Evolutionary conservation across 352 stramenopile species (phyloP), one percentile per base, ranked within the genome.

Genomic region (Peronospora farinosa): DNA sequence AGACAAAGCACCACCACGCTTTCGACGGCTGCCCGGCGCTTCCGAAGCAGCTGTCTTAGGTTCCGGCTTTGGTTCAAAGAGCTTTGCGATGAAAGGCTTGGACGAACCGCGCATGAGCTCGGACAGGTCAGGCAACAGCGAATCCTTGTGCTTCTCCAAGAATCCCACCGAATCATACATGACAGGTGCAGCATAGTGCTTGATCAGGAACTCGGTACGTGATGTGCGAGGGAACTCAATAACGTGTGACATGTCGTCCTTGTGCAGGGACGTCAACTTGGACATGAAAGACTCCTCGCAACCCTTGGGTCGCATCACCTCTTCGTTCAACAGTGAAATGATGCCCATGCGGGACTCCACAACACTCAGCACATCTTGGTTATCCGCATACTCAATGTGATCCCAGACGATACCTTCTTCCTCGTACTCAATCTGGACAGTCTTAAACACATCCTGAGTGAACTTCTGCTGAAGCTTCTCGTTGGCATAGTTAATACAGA

Each of bases 91-190:
- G 33, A 88, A 90, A 11, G 71, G 61, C 54, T 86, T 90, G 3
- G 62, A 74, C 0, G 78, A 91, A 31, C 75, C 65, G 27, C 78
- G 76, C 83, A 94, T 92, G 15, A 94, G 65, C 52, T 92, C 77
- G 50, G 89, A 96, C 31, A 98, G 56, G 53, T 98, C 94, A 32
- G 96, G 95, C 36, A 96, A 86, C 17, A 98, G 63, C 7, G 87
- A 87, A 48, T 98, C 90, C 57, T 96, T 96, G 78, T 98, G 97
- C 70, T 98, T 98, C 56, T 98, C 95, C 31, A 98, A 55, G 67
- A 98, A 98, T 16, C 90, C 91, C 4, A 84, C 70, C 33, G 88
- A 86, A 40, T 94, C 80, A 74, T 98, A 98, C 48, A 79, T 92
- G 28, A 98, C 95, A 12, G 83, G 65, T 15, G 86, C 95, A 2